Percentiles rank a stretch among this genome's conserved stretches.
Conservation (phyloP, 2,329 filamentous ascomycete species). For the Fusarium longipes region DNA sequence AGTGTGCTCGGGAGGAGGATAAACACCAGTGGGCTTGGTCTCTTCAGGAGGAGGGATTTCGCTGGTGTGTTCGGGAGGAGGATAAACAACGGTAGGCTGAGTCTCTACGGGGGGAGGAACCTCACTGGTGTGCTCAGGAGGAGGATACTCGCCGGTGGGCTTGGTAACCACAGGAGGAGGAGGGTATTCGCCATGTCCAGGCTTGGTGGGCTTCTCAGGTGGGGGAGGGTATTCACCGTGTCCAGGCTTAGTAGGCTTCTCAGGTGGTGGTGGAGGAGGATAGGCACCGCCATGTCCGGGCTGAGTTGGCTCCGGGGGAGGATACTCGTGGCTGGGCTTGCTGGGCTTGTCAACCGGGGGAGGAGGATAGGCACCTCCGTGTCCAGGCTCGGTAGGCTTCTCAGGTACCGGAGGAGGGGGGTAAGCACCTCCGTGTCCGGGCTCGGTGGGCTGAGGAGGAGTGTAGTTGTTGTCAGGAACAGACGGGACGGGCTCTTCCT, state of each 20-base stretch:
- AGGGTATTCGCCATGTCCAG: neutral
- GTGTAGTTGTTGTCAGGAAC: conserved; percentile 9
- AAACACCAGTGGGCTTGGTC: neutral
- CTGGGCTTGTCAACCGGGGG: neutral
- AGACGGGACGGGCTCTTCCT: conserved; percentile 1
- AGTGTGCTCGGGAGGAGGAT: neutral
- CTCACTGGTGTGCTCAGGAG: neutral
- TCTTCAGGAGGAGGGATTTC: neutral
- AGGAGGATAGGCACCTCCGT: neutral
- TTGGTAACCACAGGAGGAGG: conserved; percentile 6
- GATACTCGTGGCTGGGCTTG: neutral
- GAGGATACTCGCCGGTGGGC: neutral
- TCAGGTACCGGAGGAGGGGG: neutral
- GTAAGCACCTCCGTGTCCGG: neutral
- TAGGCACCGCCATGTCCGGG: neutral
- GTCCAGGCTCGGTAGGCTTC: too few relatives aligned
- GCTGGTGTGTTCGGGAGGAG: conserved; percentile 11
- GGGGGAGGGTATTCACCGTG: neutral
- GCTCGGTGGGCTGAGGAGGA: conserved; percentile 23
- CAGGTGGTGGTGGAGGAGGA: too few relatives aligned
- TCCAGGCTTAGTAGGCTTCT: too few relatives aligned
- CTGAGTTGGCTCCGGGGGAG: neutral
- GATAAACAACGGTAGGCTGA: neutral
- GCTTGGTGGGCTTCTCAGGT: neutral
- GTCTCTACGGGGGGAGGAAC: neutral